Evolutionary conservation across 345 rosid species (phyloP), one percentile per base, ranked within the genome.

Genomic region (Sonneratia alba): DNA sequence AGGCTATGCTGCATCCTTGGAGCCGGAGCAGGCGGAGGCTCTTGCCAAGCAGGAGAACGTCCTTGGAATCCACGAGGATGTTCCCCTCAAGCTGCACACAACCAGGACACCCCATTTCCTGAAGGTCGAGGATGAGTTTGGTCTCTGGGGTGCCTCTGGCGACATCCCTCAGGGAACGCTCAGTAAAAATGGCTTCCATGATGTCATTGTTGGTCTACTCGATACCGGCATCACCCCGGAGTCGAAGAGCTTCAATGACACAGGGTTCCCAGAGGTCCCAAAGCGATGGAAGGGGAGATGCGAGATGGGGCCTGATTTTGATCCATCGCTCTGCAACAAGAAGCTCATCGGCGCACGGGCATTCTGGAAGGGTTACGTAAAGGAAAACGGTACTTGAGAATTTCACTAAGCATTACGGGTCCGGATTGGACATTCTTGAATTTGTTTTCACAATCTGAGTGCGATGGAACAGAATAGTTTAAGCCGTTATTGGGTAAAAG

Each of bases 301-400:
- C 48, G 36, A 57, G 10, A 22, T 4, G 24, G 74, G 68, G 16
- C 55, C 68, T 7, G 57, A 71, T 62, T 71, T 71, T 10, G 38
- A 43, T 27, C 74, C 74, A 0, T 1, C 18, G 12, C 48, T 77
- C 59, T 94, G 97, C 71, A 94, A 94, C 74, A 89, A 85, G 71
- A 94, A 94, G 70, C 80, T 94, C 3, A 81, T 91, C 42, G 98
- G 97, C 22, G 98, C 96, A 3, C 81, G 93, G 18, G 83, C 77
- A 70, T 91, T 89, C 76, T 85, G 96, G 0, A 88, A 83, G 66
- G 98, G 96, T 0, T 91, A 76, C 80, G 85, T 7, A 24, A 14
- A 6, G 59, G 9, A 7, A 6, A n/a, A 9, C 6, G 67, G 67
- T 24, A 63, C 24, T 32, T n/a, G 27, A 59, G 3, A 48, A 48